These are phyloP conservation scores for Fusarium keratoplasticum DNA, from an alignment of 2,329 filamentous ascomycete species.

Conservation along the genomic window DNA sequence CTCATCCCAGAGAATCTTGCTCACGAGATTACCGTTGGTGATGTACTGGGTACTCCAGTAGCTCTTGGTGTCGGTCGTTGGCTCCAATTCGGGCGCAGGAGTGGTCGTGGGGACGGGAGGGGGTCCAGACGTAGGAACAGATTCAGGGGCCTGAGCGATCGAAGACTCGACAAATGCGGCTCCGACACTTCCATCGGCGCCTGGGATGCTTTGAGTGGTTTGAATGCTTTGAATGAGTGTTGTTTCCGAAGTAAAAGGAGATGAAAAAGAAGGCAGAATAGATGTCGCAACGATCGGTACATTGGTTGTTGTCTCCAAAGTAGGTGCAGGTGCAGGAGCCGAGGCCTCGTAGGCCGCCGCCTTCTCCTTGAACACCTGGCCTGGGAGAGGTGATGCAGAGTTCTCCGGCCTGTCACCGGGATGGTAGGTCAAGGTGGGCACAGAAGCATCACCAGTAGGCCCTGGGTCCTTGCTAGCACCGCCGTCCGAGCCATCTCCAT, in stretches of 20 bases:
- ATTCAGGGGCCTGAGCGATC: constrained; percentile 4
- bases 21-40: constrained; percentile 62
- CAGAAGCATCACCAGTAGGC: constrained; percentile 15
- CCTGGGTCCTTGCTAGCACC: constrained; percentile 16
- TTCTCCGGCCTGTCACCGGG: constrained; percentile 50
- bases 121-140: not conserved
- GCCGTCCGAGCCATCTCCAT: constrained; percentile 39
- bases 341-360: constrained; percentile 34
- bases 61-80: constrained; percentile 49
- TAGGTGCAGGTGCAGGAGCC: constrained; percentile 31
- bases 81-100: constrained; percentile 38
- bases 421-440: constrained; percentile 50
- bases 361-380: constrained; percentile 56
- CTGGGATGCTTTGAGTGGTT: constrained; percentile 10
- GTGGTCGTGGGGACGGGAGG: constrained; percentile 35
- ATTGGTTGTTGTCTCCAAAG: constrained; percentile 7
- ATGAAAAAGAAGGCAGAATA: constrained; percentile 1
- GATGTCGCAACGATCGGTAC: constrained; percentile 21
- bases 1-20: constrained; percentile 69
- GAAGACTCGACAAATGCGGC: constrained; percentile 26
- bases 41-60: constrained; percentile 64
- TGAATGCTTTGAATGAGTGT: constrained; percentile 19
- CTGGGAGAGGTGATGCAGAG: constrained; percentile 52
- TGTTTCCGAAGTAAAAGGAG: constrained; percentile 11
- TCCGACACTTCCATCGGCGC: constrained; percentile 14